These are phyloP conservation scores for Aaosphaeria pasadenensis DNA, from an alignment of 2,329 filamentous ascomycete genomes.

Conservation along the genomic window DNA sequence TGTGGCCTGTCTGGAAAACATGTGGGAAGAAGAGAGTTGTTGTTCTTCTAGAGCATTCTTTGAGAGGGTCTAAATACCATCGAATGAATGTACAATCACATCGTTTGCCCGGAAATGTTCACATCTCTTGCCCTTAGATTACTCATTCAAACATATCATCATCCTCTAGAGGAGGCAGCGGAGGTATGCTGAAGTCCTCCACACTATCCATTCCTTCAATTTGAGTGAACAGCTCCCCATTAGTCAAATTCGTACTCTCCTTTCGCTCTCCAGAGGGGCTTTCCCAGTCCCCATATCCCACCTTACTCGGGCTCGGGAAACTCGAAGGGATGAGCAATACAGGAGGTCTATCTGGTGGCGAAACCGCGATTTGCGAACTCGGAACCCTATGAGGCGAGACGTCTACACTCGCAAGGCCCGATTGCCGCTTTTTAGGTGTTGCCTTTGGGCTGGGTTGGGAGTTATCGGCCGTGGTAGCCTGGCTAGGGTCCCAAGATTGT, in stretches of 20 bases:
- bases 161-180: slow-evolving; percentile 16
- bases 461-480: slow-evolving; percentile 32
- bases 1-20: too few relatives aligned
- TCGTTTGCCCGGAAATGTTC: not conserved
- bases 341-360: slow-evolving; percentile 24
- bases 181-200: slow-evolving; percentile 34
- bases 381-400: slow-evolving; percentile 20
- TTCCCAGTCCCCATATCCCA: slow-evolving; percentile 18
- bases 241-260: too few relatives aligned
- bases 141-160: not conserved
- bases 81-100: too few relatives aligned
- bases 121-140: not conserved
- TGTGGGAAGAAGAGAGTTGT: too few relatives aligned
- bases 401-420: slow-evolving; percentile 11
- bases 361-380: slow-evolving; percentile 15
- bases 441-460: slow-evolving; percentile 3
- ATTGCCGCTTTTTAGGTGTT: slow-evolving; percentile 1
- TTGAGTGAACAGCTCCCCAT: slow-evolving; percentile 11
- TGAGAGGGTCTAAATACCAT: too few relatives aligned
- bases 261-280: slow-evolving; percentile 11
- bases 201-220: slow-evolving; percentile 11
- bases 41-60: too few relatives aligned
- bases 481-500: slow-evolving; percentile 15
- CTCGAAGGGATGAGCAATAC: slow-evolving; percentile 30
- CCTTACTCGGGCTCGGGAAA: slow-evolving; percentile 27